Evolutionary conservation across 2,329 filamentous ascomycete species (phyloP).

Genomic region (Ophiostoma novo-ulmi): DNA sequence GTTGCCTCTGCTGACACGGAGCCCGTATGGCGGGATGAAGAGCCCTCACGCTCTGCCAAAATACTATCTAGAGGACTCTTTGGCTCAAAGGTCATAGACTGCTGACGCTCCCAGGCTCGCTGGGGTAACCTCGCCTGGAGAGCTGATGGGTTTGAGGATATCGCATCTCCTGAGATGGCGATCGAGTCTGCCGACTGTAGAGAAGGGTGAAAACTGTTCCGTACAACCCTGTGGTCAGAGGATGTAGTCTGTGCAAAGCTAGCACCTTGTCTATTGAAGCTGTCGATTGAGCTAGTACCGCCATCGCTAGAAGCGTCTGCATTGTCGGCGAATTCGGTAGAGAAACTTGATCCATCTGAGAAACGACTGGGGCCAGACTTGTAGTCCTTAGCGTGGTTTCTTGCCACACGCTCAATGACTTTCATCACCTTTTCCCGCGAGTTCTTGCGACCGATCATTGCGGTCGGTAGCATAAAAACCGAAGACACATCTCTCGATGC

Average conservation of each 20-base stretch:
- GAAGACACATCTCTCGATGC: constrained; percentile 84
- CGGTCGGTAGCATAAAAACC: constrained; percentile 78
- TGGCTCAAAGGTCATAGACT: constrained; percentile 47
- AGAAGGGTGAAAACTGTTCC: constrained; percentile 40
- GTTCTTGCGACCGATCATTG: constrained; percentile 72
- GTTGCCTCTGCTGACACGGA: constrained; percentile 41
- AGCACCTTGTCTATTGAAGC: constrained; percentile 45
- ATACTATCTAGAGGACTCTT: constrained; percentile 44
- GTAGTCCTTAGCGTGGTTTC: constrained; percentile 51
- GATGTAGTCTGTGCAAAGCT: constrained; percentile 45
- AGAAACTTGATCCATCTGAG: constrained; percentile 52
- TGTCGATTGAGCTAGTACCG: constrained; percentile 51
- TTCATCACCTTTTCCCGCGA: constrained; percentile 66
- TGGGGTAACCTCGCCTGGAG: constrained; percentile 35
- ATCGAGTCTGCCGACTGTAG: constrained; percentile 40
- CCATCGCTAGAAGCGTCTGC: constrained; percentile 57
- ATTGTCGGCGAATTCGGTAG: constrained; percentile 44
- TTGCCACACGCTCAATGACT: constrained; percentile 71
- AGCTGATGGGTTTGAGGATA: constrained; percentile 42
- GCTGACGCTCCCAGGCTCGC: constrained; percentile 50
- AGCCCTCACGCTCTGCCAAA: constrained; percentile 39
- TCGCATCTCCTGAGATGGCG: constrained; percentile 40
- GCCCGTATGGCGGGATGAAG: constrained; percentile 39
- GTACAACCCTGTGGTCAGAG: constrained; percentile 40
- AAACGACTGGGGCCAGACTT: constrained; percentile 43